Conservation (phyloP, 2,329 filamentous ascomycete genomes). For the Canariomyces notabilis region DNA sequence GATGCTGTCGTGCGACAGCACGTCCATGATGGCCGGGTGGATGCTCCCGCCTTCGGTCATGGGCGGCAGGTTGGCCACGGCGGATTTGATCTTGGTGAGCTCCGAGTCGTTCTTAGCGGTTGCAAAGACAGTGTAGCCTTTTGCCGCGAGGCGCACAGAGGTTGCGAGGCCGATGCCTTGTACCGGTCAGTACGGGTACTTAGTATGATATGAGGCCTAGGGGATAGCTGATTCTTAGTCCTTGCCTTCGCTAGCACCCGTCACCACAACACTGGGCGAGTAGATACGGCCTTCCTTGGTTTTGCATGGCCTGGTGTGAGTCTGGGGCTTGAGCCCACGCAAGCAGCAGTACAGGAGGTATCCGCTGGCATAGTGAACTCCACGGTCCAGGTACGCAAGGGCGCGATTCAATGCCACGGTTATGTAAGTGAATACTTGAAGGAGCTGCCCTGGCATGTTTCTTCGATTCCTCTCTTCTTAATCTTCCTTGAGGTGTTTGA, state of each 20-base stretch:
- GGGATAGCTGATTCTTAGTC: neutral
- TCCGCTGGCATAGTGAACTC: constrained; percentile 9
- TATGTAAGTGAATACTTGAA: constrained; percentile 4
- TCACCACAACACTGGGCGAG: constrained; percentile 8
- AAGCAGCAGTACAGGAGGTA: constrained; percentile 10
- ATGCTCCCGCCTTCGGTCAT: neutral
- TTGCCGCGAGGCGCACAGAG: constrained; percentile 1
- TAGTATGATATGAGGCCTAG: neutral
- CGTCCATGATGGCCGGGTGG: constrained; percentile 7
- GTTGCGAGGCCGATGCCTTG: constrained; percentile 10
- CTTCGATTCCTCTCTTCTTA: neutral
- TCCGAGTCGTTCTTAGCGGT: constrained; percentile 6
- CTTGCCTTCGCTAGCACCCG: constrained; percentile 10
- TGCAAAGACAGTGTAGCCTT: constrained; percentile 10
- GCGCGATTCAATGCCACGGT: constrained; percentile 3
- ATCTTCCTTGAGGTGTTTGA: too few species aligned
- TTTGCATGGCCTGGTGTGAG: constrained; percentile 9
- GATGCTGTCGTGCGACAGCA: constrained; percentile 7
- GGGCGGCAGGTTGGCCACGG: neutral
- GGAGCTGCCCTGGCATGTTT: neutral
- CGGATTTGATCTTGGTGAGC: constrained; percentile 1
- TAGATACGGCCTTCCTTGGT: constrained; percentile 3
- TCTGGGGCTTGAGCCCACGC: constrained; percentile 8
- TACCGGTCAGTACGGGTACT: neutral
- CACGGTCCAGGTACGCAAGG: constrained; percentile 5